These are phyloP conservation scores for Colletotrichum chlorophyti DNA, from an alignment of 2,329 filamentous ascomycete species.

Conservation along the genomic window DNA sequence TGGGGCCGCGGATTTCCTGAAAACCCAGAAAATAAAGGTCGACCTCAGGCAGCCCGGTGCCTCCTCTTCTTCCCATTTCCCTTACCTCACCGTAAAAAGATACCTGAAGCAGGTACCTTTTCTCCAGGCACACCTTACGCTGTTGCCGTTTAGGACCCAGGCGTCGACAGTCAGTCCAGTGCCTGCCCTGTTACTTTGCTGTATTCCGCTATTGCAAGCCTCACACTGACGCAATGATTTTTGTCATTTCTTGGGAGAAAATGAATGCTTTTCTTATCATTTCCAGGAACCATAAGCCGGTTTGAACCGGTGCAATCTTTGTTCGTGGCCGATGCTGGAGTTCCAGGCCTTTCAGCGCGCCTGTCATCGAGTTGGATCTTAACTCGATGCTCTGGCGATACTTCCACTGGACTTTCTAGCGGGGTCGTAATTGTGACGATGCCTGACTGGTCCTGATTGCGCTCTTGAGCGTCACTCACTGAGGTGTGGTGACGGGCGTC, in stretches of 20 bases:
- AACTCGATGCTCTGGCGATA: constrained; percentile 25
- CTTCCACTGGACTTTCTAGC: constrained; percentile 30
- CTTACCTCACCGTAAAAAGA: constrained; percentile 13
- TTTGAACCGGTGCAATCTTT: constrained; percentile 7
- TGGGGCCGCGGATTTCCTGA: too few relatives aligned
- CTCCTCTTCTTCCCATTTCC: neutral
- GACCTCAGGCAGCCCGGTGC: constrained; percentile 2
- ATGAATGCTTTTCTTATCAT: neutral
- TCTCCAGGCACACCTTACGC: neutral
- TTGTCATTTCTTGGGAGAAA: neutral
- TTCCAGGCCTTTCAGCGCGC: neutral
- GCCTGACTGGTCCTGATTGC: too few relatives aligned
- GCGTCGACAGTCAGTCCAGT: neutral
- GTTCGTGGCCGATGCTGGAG: constrained; percentile 9
- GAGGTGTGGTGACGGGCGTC: constrained; percentile 5
- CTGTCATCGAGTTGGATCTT: neutral
- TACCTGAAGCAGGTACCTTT: constrained; percentile 10
- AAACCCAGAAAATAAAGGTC: too few relatives aligned
- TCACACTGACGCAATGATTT: neutral
- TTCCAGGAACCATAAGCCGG: neutral
- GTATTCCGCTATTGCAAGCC: constrained; percentile 19
- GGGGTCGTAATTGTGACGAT: constrained; percentile 35
- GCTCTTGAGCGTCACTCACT: neutral
- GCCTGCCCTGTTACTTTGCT: constrained; percentile 1
- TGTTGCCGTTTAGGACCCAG: constrained; percentile 5